Base-by-base conservation (phyloP, 2,329 filamentous ascomycete species). In the Curvularia hawaiiensis region DNA sequence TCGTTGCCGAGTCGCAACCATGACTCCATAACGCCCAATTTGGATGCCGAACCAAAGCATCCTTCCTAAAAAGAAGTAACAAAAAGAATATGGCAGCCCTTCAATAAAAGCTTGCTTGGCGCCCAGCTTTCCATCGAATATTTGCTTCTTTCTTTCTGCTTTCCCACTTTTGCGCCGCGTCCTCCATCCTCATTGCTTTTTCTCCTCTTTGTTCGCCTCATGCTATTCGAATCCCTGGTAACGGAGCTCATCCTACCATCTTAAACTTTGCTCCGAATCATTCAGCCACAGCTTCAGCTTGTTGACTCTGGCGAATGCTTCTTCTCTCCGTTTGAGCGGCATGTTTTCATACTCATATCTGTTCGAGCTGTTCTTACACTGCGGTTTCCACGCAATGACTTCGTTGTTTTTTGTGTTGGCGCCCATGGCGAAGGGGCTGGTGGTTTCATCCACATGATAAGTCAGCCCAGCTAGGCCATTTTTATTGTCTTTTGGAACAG, bases 221-320 rank as follows among this genome's bases (percentile, higher is more conserved):
- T 12, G 7, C 16, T 7, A 18, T 18, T n/a, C 8, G 16, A 10
- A 18, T 38, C 4, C 16, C 35, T n/a, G n/a, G 33, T 5, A 35
- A 35, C 33, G 33, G 33, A n/a, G 14, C 10, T 35, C 14, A 16
- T 16, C 35, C 35, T 38, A 38, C 35, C 35, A 38, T 9, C 16
- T 38, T 12, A 38, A 18, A 38, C 35, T 50, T 24, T 41, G 33
- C 14, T 55, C 47, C 1, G 53, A 22, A 22, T 50, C 9, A 6
- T 14, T 10, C 12, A 55, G 20, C 9, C 33, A 39, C 1, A 26
- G 16, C n/a, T 47, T 39, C 10, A 35, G 18, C 14, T 39, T 44
- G 14, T 50, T 55, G 30, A 55, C 52, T 55, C 52, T 50, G 6
- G 30, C 47, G 1, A 45, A 47, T 3, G 47, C 47, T 20, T 30